Evolutionary conservation across 257 asterid species (phyloP), one percentile per base, ranked within the genome.

Genomic region (Forsythia suspensa): DNA sequence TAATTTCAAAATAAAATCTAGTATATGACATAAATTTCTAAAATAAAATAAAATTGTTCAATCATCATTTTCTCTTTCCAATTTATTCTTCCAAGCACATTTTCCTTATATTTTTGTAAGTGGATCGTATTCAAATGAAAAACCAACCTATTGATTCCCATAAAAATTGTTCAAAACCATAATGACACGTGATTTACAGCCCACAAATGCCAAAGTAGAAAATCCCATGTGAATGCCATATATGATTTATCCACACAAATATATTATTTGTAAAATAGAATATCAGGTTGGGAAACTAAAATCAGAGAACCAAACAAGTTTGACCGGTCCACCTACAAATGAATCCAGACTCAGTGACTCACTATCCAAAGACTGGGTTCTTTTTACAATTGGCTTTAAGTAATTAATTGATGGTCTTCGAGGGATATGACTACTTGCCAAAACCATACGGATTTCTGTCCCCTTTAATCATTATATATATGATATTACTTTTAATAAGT

Each of bases 371-470:
- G 18, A 24, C 70, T 63, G 70, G 70, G 39, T 4, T 63, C 70
- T 29, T 63, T 63, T 63, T 21, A 29, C 70, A 21, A 63, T 63
- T 10, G 70, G 70, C 8, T 24, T 63, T 29, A 63, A 63, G 13
- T 63, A 63, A 63, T 63, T 3, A 29, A 24, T 63, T 24, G 70
- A 63, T 63, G 16, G 70, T 10, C 39, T 24, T 21, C 70, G 38
- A 63, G 70, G 70, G 39, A 63, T 18, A 63, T 63, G 70, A 63
- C 70, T 63, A 24, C 39, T 63, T 8, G 70, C 70, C 70, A 63
- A 24, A 63, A 24, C 70, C 12, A 61, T 21, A 8, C 16, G 68
- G 68, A 61, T 61, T 61, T 61, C 13, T 8, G 38, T 20, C 18
- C 24, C 70, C 70, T 24, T 29, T 63, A 63, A 63, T 63, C 69